These are phyloP conservation scores for Xylaria hypoxylon DNA, from an alignment of 2,329 filamentous ascomycete species.

Conservation along the genomic window DNA sequence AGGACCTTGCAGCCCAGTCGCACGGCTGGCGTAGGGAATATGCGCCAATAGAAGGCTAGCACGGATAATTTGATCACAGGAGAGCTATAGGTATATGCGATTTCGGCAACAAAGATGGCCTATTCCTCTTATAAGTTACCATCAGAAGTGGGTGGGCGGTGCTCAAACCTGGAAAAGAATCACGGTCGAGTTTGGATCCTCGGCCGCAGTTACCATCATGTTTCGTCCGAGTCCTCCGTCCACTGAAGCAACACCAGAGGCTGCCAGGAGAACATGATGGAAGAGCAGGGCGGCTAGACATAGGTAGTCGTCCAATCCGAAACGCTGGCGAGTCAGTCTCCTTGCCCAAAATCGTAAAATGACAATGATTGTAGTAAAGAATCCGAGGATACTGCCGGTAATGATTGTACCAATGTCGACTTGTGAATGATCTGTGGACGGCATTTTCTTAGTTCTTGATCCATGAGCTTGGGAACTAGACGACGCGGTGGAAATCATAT, in stretches of 20 bases:
- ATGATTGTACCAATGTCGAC: conserved; percentile 10
- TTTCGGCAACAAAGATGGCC: too few relatives aligned
- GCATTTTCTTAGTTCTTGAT: too few relatives aligned
- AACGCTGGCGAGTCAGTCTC: neutral
- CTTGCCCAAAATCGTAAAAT: conserved; percentile 11
- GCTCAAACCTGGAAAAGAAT: conserved; percentile 10
- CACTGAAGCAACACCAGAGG: neutral
- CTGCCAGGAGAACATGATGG: conserved; percentile 6
- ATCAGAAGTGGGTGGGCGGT: too few relatives aligned
- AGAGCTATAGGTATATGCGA: too few relatives aligned
- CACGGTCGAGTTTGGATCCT: neutral
- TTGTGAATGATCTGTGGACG: too few relatives aligned
- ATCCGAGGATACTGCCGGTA: neutral
- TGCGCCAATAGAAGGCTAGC: conserved; percentile 27
- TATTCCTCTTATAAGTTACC: too few relatives aligned
- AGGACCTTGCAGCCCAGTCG: conserved; percentile 22
- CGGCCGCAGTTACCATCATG: neutral
- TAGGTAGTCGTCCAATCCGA: conserved; percentile 4
- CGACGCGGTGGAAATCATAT: too few relatives aligned
- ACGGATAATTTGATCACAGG: conserved; percentile 32
- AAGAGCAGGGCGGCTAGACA: conserved; percentile 12
- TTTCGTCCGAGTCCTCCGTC: conserved; percentile 5
- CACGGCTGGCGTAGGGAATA: conserved; percentile 33
- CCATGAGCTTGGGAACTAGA: too few relatives aligned
- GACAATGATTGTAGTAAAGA: neutral